phyloP scores from a whole-genome alignment of 2,329 filamentous ascomycete genomes.

The Penicillium sp. region DNA sequence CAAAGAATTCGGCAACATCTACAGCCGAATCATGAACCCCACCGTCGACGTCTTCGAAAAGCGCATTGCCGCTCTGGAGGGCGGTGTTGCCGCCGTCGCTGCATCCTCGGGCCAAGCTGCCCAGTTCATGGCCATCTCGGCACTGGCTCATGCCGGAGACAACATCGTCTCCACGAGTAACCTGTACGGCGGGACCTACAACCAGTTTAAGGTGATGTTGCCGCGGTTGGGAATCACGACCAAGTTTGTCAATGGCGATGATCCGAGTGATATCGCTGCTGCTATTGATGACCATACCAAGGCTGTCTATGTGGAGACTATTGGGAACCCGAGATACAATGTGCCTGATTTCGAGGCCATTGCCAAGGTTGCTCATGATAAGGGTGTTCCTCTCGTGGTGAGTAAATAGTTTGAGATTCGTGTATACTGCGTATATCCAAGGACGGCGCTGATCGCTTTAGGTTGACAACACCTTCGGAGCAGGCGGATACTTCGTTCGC shows the following conservation, averaged over 20 bases:
- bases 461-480: constrained; percentile 94
- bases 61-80: constrained; percentile 90
- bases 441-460: constrained; percentile 27
- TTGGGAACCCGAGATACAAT: constrained; percentile 91
- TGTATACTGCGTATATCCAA: not conserved
- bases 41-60: constrained; percentile 97
- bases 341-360: constrained; percentile 87
- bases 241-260: constrained; percentile 81
- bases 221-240: constrained; percentile 81
- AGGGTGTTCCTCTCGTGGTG: constrained; percentile 61
- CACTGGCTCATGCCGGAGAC: constrained; percentile 81
- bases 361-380: constrained; percentile 68
- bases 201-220: constrained; percentile 89
- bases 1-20: constrained; percentile 96
- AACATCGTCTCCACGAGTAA: constrained; percentile 90
- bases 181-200: constrained; percentile 92
- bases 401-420: constrained; percentile 7
- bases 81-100: constrained; percentile 79
- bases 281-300: constrained; percentile 92
- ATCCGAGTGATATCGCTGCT: constrained; percentile 68
- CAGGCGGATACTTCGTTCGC: constrained; percentile 79
- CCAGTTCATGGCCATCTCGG: constrained; percentile 82
- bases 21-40: constrained; percentile 94
- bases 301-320: constrained; percentile 84
- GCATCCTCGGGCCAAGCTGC: constrained; percentile 82